Evolutionary conservation across 192 early-diverging fungal genomes (phyloP).

Genomic region (Rhizoclosmatium globosum): DNA sequence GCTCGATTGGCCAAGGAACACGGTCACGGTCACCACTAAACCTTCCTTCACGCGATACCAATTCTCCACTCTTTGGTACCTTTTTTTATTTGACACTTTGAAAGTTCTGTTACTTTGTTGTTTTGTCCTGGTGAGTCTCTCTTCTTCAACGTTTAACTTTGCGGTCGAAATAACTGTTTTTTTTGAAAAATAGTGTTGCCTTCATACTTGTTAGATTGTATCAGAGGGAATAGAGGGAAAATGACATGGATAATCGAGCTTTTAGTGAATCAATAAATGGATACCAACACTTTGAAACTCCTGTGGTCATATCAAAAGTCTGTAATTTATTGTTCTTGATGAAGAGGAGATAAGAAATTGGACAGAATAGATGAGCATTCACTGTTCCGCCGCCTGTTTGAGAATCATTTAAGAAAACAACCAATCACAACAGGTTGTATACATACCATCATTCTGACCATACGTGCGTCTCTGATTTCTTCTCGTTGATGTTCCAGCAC

Average conservation of each 20-base stretch:
- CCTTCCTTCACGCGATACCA: background rate
- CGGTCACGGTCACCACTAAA: conserved; percentile 30
- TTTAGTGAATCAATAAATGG: too few relatives aligned
- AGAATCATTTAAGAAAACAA: background rate
- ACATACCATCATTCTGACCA: conserved; percentile 43
- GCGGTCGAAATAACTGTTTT: too few relatives aligned
- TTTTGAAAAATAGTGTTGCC: too few relatives aligned
- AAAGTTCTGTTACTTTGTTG: too few relatives aligned
- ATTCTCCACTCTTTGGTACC: too few relatives aligned
- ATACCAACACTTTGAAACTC: too few relatives aligned
- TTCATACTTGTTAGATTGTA: too few relatives aligned
- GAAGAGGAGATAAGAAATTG: background rate
- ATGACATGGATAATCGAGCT: too few relatives aligned
- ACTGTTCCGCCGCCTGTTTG: background rate
- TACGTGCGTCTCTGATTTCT: conserved; percentile 45
- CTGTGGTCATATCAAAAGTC: too few relatives aligned
- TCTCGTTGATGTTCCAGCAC: conserved; percentile 44
- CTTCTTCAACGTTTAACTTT: background rate
- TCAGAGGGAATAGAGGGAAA: too few relatives aligned
- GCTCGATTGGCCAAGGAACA: conserved; percentile 40
- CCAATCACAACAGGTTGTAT: background rate
- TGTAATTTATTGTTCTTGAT: background rate
- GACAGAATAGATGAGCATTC: background rate
- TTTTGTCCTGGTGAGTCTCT: too few relatives aligned
- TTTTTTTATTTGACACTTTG: too few relatives aligned